These are phyloP conservation scores for Boletus rubroflammeus DNA, from an alignment of 768 basidiomycete genomes.

Conservation along the genomic window DNA sequence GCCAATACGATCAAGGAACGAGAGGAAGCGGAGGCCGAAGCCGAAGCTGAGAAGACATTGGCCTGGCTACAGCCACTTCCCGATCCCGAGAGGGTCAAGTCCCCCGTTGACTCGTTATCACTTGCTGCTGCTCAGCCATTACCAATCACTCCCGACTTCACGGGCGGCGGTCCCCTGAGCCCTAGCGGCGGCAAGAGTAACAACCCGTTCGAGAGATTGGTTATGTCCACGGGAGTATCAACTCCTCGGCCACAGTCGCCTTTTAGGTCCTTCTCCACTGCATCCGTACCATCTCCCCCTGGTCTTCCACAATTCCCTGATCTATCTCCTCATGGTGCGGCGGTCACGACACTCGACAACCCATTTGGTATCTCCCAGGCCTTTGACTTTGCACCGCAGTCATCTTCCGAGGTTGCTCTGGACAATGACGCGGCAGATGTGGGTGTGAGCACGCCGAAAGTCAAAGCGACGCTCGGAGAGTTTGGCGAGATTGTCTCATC, in stretches of 20 bases:
- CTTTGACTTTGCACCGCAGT: slow-evolving; percentile 14
- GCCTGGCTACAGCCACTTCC: slow-evolving; percentile 2
- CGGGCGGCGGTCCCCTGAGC: slow-evolving; percentile 43
- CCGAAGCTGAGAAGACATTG: slow-evolving; percentile 40
- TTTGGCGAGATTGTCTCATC: slow-evolving; percentile 24
- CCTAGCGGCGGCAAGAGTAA: slow-evolving; percentile 62
- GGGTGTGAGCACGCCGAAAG: slow-evolving; percentile 20
- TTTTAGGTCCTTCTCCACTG: slow-evolving; percentile 48
- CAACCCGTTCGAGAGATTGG: slow-evolving; percentile 85
- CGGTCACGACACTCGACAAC: slow-evolving; percentile 32
- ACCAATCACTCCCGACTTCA: slow-evolving; percentile 63
- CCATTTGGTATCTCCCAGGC: slow-evolving; percentile 50
- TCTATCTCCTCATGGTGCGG: slow-evolving; percentile 4
- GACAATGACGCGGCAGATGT: slow-evolving; percentile 22
- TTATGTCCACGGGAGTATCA: slow-evolving; percentile 40
- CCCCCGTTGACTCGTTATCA: slow-evolving; percentile 45
- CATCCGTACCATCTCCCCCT: slow-evolving; percentile 37
- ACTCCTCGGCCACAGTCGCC: slow-evolving; percentile 55
- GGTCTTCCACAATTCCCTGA: slow-evolving; percentile 17
- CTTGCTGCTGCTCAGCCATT: slow-evolving; percentile 72
- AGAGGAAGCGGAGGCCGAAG: slow-evolving; percentile 50
- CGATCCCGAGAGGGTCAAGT: slow-evolving; percentile 34
- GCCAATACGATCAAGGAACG: slow-evolving; percentile 51
- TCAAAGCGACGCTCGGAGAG: slow-evolving; percentile 10
- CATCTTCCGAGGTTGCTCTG: slow-evolving; percentile 13